A percentile compares a stretch with the other conserved stretches of the same genome.
Evolutionary conservation across 139 green algal species (phyloP).

Genomic region (Tetraselmis chui): DNA sequence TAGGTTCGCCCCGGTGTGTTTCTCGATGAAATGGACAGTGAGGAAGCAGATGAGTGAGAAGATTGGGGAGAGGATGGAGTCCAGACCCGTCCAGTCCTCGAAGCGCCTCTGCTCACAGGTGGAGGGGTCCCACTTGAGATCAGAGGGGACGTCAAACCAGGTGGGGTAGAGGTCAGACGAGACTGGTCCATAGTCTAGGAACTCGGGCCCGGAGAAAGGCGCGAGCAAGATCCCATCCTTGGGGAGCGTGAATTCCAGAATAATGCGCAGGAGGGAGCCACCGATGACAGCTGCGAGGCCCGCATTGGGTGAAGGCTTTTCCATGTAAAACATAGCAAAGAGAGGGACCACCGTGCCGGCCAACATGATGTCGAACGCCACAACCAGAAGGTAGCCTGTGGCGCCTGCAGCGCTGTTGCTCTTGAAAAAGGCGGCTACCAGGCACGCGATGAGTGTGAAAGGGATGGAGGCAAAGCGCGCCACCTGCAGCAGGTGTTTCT

Average conservation of each 20-base stretch:
- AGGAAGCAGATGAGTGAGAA: conserved; percentile 23
- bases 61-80: conserved; percentile 24
- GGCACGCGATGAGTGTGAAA: conserved; percentile 21
- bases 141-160: conserved; percentile 1
- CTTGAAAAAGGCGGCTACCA: conserved; percentile 20
- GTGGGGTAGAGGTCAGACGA: not conserved
- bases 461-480: conserved; percentile 26
- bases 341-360: conserved; percentile 31
- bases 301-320: conserved; percentile 27
- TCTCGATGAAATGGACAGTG: conserved; percentile 7
- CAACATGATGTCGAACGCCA: conserved; percentile 37
- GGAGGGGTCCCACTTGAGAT: not conserved
- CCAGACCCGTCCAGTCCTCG: conserved; percentile 30
- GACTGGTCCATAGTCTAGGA: conserved; percentile 1
- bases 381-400: conserved; percentile 32
- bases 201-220: conserved; percentile 4
- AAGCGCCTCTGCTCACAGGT: conserved; percentile 18
- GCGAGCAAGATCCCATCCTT: conserved; percentile 35
- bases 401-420: not conserved
- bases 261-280: conserved; percentile 23
- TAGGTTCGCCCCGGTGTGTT: conserved; percentile 7
- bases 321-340: conserved; percentile 26
- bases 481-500: conserved; percentile 23
- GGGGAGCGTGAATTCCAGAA: conserved; percentile 36
- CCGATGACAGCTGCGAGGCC: conserved; percentile 15